Percentiles rank a stretch among this genome's conserved stretches.
phyloP scores from a whole-genome alignment of 2,329 filamentous ascomycete genomes.

The Pseudonectria foliicola region DNA sequence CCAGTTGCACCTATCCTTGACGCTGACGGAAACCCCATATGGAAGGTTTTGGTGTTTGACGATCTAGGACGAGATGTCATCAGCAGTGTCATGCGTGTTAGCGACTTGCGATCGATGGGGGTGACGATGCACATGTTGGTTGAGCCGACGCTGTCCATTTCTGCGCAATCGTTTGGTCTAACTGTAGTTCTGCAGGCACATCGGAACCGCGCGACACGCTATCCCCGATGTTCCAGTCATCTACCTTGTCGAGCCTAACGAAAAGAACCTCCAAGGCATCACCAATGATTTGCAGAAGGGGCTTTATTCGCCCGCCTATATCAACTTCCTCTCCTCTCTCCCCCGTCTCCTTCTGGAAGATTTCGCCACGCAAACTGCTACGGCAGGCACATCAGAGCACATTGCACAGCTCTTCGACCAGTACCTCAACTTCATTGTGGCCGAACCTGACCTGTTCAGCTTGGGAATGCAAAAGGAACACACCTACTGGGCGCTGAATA shows the following conservation, averaged over 20 bases:
- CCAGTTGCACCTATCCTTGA: conserved; percentile 75
- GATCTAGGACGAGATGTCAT: conserved; percentile 88
- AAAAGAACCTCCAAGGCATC: conserved; percentile 72
- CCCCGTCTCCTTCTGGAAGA: conserved; percentile 87
- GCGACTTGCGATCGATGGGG: conserved; percentile 87
- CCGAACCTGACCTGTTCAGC: conserved; percentile 91
- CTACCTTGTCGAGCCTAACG: conserved; percentile 87
- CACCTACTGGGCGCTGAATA: conserved; percentile 95
- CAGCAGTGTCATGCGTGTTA: conserved; percentile 89
- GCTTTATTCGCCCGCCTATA: conserved; percentile 86
- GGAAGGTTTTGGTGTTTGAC: conserved; percentile 97
- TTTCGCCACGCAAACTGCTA: conserved; percentile 81
- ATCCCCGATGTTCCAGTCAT: conserved; percentile 96
- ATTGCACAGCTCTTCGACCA: conserved; percentile 94
- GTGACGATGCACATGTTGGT: conserved; percentile 88
- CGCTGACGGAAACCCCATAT: conserved; percentile 84
- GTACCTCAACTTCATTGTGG: conserved; percentile 95
- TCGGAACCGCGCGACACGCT: conserved; percentile 72
- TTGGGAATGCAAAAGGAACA: conserved; percentile 85
- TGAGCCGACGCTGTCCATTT: not conserved
- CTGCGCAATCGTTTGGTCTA: conserved; percentile 10
- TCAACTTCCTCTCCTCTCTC: conserved; percentile 95
- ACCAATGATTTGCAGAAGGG: conserved; percentile 79
- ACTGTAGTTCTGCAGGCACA: conserved; percentile 51
- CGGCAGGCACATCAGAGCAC: conserved; percentile 76